Base-by-base conservation (phyloP, 2,329 filamentous ascomycete species). In the Onygenales sp. region DNA sequence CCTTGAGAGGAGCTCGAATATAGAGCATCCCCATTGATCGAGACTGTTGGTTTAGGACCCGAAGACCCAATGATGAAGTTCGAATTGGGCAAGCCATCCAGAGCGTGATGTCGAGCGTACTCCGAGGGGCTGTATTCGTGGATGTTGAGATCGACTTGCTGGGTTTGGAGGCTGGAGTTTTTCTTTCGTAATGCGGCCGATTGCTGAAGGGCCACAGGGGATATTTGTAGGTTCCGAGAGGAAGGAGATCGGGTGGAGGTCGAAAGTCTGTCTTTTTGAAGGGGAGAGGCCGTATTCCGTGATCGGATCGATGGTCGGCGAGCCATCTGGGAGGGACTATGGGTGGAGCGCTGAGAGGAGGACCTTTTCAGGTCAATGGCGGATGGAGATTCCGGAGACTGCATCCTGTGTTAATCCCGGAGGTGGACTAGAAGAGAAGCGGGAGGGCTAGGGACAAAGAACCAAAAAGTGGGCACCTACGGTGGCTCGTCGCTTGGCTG, bases 401-500 rank as follows among this genome's bases (percentile, higher is more conserved):
- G 64, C 62, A 63, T 69, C 46, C 39, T 66, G 56, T 66, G 68
- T 72, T 67, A 72, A 71, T 70, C 69, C 67, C 66, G 60, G 64
- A 63, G 60, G 58, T 54, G 58, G 56, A 57, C 51, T 54, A 57
- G 54, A 57, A 56, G 54, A 55, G 48, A 52, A 55, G 54, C 42
- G 53, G 57, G 52, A 57, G 60, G 58, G 39, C 11, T 51, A 58
- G 56, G 56, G 61, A 57, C 56, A 60, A 57, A 57, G 57, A 62
- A 69, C 62, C 61, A 69, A 67, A 66, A 63, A 63, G 67, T 66
- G 66, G 66, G 65, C 61, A 72, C 71, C 64, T 73, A 73, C 71
- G 69, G 67, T 72, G 66, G 69, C 70, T 69, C 69, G 69, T 65
- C 71, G 69, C 65, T 73, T 73, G 52, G 68, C 65, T 63, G 62